phyloP scores from a whole-genome alignment of 2,329 filamentous ascomycete genomes.

The Fusarium algeriense region DNA sequence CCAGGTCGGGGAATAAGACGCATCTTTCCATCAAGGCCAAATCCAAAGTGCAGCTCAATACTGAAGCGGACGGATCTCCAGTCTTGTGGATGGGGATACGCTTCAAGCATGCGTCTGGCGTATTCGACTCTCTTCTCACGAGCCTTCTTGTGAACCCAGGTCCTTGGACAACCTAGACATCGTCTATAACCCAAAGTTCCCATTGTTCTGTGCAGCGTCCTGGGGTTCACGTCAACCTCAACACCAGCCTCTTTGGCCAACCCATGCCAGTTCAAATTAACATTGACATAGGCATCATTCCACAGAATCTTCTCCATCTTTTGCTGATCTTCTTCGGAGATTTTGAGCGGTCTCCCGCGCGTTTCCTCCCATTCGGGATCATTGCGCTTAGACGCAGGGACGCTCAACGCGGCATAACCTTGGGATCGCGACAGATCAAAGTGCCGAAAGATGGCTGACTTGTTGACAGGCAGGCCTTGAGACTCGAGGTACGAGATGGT shows the following conservation, averaged over 20 bases:
- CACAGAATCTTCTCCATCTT: slow-evolving; percentile 56
- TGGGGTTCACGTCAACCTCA: slow-evolving; percentile 50
- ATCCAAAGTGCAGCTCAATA: slow-evolving; percentile 55
- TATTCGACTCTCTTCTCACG: slow-evolving; percentile 53
- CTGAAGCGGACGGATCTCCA: slow-evolving; percentile 54
- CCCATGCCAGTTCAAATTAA: slow-evolving; percentile 51
- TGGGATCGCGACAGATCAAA: slow-evolving; percentile 55
- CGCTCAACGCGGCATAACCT: slow-evolving; percentile 54
- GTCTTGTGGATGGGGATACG: slow-evolving; percentile 48
- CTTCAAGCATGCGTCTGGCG: slow-evolving; percentile 51
- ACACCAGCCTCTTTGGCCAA: slow-evolving; percentile 52
- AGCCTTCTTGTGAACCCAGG: slow-evolving; percentile 49
- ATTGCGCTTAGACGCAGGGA: slow-evolving; percentile 50
- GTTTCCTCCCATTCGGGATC: slow-evolving; percentile 57
- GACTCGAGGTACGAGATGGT: slow-evolving; percentile 57
- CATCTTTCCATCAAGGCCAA: slow-evolving; percentile 54
- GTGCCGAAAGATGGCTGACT: slow-evolving; percentile 56
- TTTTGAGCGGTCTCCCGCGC: slow-evolving; percentile 52
- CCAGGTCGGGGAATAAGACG: slow-evolving; percentile 52
- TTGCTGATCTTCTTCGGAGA: slow-evolving; percentile 51
- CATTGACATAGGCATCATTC: slow-evolving; percentile 51
- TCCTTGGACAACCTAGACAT: slow-evolving; percentile 50
- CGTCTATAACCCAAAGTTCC: slow-evolving; percentile 53
- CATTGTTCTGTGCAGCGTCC: slow-evolving; percentile 55
- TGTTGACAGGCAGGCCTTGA: slow-evolving; percentile 55